These are phyloP conservation scores for Schoenoplectus triqueter DNA, from an alignment of 202 grass and related monocot species.

Conservation along the genomic window DNA sequence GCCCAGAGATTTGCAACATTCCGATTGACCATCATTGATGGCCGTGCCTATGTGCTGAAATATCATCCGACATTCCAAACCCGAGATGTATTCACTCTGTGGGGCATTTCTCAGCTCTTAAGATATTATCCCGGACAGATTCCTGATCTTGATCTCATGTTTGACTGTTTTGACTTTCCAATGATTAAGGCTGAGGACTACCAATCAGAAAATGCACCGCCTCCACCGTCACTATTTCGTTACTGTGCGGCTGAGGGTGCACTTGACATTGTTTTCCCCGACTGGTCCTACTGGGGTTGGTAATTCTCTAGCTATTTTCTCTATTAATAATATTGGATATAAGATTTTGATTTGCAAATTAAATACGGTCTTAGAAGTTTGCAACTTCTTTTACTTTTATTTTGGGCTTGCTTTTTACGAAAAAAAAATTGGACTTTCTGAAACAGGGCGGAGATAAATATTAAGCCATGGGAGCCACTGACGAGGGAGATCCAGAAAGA, in stretches of 20 bases:
- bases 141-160: constrained; percentile 93
- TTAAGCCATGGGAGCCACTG: constrained; percentile 80
- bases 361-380: not conserved
- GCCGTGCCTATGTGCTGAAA: constrained; percentile 65
- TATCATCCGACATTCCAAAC: constrained; percentile 72
- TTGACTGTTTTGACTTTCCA: constrained; percentile 63
- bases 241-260: constrained; percentile 57
- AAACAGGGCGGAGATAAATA: constrained; percentile 87
- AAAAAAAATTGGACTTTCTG: not conserved
- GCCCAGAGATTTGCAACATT: constrained; percentile 68
- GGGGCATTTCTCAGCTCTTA: constrained; percentile 91
- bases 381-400: not conserved
- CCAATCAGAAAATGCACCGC: constrained; percentile 42
- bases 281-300: constrained; percentile 96
- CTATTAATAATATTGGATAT: not conserved
- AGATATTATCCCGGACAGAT: constrained; percentile 76
- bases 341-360: not conserved
- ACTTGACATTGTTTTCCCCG: constrained; percentile 69
- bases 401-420: not conserved
- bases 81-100: constrained; percentile 86
- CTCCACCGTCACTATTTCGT: constrained; percentile 60
- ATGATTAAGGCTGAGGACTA: constrained; percentile 50
- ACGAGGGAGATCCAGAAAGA: constrained; percentile 51
- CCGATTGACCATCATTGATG: constrained; percentile 62
- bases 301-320: constrained; percentile 47